Evolutionary conservation across 345 rosid species (phyloP).

Genomic region (Durio zibethinus): DNA sequence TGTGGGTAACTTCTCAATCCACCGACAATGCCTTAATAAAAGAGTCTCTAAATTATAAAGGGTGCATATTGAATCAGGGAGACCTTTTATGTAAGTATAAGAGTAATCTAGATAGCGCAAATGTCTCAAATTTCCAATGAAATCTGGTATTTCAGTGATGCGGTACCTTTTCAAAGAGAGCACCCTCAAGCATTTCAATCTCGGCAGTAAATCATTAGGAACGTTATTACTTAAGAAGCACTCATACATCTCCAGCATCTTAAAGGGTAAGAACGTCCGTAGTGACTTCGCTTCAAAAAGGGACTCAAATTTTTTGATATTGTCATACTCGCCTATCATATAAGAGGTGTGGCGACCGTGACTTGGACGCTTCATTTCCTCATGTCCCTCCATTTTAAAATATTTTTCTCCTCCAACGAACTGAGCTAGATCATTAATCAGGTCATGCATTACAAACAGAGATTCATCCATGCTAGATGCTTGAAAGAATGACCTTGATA

Average conservation of each 20-base stretch:
- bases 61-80: neutral
- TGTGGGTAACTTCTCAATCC: slow-evolving; percentile 16
- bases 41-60: slow-evolving; percentile 13
- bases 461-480: neutral
- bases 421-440: slow-evolving; percentile 22
- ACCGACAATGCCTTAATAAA: neutral
- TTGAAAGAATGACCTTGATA: slow-evolving; percentile 8
- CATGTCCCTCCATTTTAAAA: neutral
- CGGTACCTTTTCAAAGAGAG: no score
- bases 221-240: no score
- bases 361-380: neutral
- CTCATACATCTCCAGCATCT: no score
- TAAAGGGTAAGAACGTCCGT: no score
- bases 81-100: neutral
- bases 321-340: no score
- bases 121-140: no score
- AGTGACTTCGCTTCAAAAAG: no score
- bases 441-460: slow-evolving; percentile 21
- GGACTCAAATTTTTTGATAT: no score
- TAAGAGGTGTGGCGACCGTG: no score
- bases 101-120: slow-evolving; percentile 17
- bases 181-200: no score
- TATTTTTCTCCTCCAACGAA: neutral
- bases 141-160: no score
- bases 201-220: no score